A percentile compares a stretch with the other conserved stretches of the same genome.
Evolutionary conservation across 1,284 basidiomycete species (phyloP).

Genomic region (Ceratobasidium sp.): DNA sequence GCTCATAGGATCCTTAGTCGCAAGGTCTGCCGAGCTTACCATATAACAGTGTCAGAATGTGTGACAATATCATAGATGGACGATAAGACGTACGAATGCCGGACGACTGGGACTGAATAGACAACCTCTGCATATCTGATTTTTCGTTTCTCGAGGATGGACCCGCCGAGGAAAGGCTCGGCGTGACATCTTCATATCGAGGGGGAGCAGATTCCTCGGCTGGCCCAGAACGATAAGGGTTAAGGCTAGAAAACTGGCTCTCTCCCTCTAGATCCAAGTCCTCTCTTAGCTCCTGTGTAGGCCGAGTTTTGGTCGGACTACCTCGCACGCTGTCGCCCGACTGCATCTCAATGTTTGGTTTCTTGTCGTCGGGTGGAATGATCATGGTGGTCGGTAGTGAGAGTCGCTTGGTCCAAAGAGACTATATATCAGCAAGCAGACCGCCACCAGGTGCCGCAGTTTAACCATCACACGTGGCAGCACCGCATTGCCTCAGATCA

Average conservation of each 20-base stretch:
- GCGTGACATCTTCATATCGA: constrained; percentile 30
- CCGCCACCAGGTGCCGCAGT: background rate
- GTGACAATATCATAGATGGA: background rate
- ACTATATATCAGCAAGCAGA: background rate
- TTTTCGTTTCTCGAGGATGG: constrained; percentile 8
- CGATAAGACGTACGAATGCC: constrained; percentile 4
- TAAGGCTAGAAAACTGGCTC: background rate
- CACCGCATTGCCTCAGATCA: constrained; percentile 20
- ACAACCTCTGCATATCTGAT: background rate
- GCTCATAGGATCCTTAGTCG: background rate
- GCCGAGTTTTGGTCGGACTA: background rate
- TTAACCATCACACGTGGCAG: background rate
- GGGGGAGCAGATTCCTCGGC: constrained; percentile 9
- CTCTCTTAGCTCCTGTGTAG: background rate
- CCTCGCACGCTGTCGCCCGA: background rate
- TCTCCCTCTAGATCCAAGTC: background rate
- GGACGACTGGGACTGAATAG: constrained; percentile 34
- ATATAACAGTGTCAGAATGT: background rate
- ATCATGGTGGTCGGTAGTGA: constrained; percentile 26
- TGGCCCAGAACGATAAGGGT: background rate
- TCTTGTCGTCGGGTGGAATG: constrained; percentile 18
- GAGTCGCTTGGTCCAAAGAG: too few relatives aligned
- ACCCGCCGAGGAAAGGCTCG: background rate
- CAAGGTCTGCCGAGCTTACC: background rate
- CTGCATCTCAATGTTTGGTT: background rate